Conservation (phyloP, 441 rosid species). For the Eruca vesicaria region DNA sequence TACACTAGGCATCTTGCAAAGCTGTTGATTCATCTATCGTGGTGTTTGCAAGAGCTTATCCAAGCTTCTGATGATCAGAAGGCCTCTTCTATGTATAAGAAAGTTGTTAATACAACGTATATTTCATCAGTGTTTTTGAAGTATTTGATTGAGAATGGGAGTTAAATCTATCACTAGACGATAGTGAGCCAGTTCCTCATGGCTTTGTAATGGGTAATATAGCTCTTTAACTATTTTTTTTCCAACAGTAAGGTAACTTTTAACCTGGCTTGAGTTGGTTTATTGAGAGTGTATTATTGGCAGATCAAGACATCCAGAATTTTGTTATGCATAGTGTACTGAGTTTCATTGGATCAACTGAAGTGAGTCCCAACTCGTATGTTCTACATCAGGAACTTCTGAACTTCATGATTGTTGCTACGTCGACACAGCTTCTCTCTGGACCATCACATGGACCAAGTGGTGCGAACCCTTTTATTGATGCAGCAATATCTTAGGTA, state of each 20-base stretch:
- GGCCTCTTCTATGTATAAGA: conserved; percentile 41
- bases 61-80: conserved; percentile 49
- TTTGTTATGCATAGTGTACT: conserved; percentile 80
- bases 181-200: conserved; percentile 59
- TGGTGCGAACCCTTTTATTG: conserved; percentile 82
- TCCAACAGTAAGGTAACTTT: too few relatives aligned
- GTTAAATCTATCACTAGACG: conserved; percentile 63
- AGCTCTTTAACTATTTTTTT: neutral
- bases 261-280: conserved; percentile 23
- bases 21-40: conserved; percentile 74
- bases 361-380: conserved; percentile 74
- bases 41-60: conserved; percentile 77
- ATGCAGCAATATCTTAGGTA: conserved; percentile 95
- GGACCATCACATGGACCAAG: conserved; percentile 75
- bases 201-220: conserved; percentile 59
- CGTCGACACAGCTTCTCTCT: conserved; percentile 93
- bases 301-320: conserved; percentile 77
- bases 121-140: conserved; percentile 86
- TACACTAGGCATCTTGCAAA: conserved; percentile 87
- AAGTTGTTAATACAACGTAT: conserved; percentile 75
- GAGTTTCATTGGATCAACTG: conserved; percentile 68
- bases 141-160: conserved; percentile 70
- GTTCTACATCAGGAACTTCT: conserved; percentile 91
- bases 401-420: conserved; percentile 76
- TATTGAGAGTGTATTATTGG: conserved; percentile 31